Base-by-base conservation (phyloP, 805 yeast species). In the Kluyveromyces aestuarii region DNA sequence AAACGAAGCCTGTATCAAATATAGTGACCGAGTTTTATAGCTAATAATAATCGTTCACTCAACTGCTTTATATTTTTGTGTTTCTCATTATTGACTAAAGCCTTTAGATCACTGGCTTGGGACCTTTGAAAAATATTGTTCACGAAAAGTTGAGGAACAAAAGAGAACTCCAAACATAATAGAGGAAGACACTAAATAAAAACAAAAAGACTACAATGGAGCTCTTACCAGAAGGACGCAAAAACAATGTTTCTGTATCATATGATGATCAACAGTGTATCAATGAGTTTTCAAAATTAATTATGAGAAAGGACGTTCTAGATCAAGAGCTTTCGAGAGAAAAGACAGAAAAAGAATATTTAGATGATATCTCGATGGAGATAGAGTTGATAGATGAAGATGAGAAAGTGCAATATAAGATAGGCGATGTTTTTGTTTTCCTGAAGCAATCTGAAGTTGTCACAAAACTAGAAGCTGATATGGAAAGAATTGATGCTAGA, bases 331-430 rank as follows among this genome's bases (percentile, higher is more conserved):
- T 85, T 36, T 68, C 71, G 18, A 67, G 68, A 48, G 70, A 74
- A 52, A 71, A 74, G 55, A 76, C 79, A 51, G 96, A 88, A 58
- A 87, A 88, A 56, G 97, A 89, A 60, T 87, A 87, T 58, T 69
- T 91, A 30, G 96, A 88, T 56, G 98, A 91, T 61, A 81, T 88
- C 35, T 72, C 86, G 7, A 60, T 87, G 60, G 99, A 91, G 61
- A 73, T 91, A 40, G 98, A 91, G 66, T 75, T 93, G 41, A 68
- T 88, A 30, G 98, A 91, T 54, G 82, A 78, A 56, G 89, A 82
- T 48, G 89, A 83, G 40, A 68, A 73, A 49, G 69, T 84, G 8
- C 84, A 82, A 55, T 91, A 88, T 67, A 84, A 84, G 55, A 69
- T 91, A 16, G 97, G 97, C 6, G 95, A 86, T 48, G 44, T 63